phyloP scores from a whole-genome alignment of 805 yeast genomes.

The Wickerhamomyces kurtzmanii region DNA sequence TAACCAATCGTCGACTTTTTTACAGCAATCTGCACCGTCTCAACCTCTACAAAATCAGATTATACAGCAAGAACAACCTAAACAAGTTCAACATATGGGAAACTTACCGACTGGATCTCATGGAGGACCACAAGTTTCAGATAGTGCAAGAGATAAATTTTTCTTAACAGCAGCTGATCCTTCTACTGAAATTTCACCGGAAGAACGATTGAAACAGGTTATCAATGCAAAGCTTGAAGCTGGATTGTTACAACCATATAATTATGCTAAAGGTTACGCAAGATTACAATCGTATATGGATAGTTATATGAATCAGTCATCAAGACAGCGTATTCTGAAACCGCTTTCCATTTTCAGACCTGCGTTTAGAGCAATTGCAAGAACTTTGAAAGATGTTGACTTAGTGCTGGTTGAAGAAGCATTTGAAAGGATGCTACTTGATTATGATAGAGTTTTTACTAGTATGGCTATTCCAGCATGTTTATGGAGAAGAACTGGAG shows the following conservation, averaged over 20 bases:
- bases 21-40: slow-evolving; percentile 5
- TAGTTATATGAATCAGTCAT: slow-evolving; percentile 75
- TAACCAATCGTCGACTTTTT: too few species aligned
- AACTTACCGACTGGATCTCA: slow-evolving; percentile 1
- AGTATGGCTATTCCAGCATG: slow-evolving; percentile 98
- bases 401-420: slow-evolving; percentile 87
- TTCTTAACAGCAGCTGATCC: slow-evolving; percentile 97
- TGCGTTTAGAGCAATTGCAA: slow-evolving; percentile 87
- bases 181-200: slow-evolving; percentile 87
- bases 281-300: slow-evolving; percentile 88
- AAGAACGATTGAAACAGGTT: slow-evolving; percentile 85
- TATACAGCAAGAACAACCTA: slow-evolving; percentile 1
- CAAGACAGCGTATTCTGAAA: slow-evolving; percentile 76
- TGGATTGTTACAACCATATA: slow-evolving; percentile 84
- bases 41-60: slow-evolving; percentile 2
- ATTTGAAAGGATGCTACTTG: slow-evolving; percentile 86
- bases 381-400: slow-evolving; percentile 84
- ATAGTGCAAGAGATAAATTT: slow-evolving; percentile 85
- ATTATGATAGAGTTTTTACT: slow-evolving; percentile 90
- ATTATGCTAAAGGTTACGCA: slow-evolving; percentile 90
- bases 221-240: slow-evolving; percentile 93
- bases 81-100: slow-evolving; percentile 4
- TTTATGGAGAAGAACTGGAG: slow-evolving; percentile 95
- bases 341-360: slow-evolving; percentile 84
- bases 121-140: slow-evolving; percentile 22